Base-by-base conservation (phyloP, 768 basidiomycete species). In the Pholiota microspora region DNA sequence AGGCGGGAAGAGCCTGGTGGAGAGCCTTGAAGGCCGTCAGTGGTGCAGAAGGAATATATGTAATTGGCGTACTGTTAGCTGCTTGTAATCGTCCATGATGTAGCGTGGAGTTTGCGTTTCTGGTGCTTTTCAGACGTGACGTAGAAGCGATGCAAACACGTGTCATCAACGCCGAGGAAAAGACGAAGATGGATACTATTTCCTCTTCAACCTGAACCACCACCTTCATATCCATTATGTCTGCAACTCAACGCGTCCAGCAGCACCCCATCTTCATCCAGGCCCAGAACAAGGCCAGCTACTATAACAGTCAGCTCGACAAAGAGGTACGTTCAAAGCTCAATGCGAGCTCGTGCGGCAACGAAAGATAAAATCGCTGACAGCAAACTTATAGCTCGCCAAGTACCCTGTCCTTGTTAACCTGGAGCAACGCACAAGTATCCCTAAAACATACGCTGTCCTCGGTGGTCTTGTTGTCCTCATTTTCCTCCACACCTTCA, bases 401-500 rank as follows among this genome's bases (percentile, higher is more conserved):
- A 94, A 92, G 79, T 98, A 94, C 72, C 89, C 93, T 18, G 79
- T 88, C 52, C 78, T 98, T 66, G 85, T 81, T 77, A 79, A 81
- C 63, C 68, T 98, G 64, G 95, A 99, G 77, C 81, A 89, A 67
- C 87, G 88, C 72, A 96, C 94, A 3, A 89, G 92, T 66, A 76
- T 98, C 36, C 96, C 96, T 62, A 99, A 98, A 80, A 81, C 91
- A 8, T 94, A 94, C 71, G 80, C 86, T 58, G 91, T 92, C 60
- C 71, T 98, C 62, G 91, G 89, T 53, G 78, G 80, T 58, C 73
- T 86, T 52, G 57, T 78, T 53, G 72, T 95, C 63, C 78, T 89
- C 69, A 75, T 83, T 48, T 67, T 88, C 67, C 82, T 92, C 65
- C 88, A 94, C 77, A 80, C 86, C 66, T 75, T 95, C 83, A 96